phyloP scores from a whole-genome alignment of 1,139 yeast species.

The Protomyces inouyei region DNA sequence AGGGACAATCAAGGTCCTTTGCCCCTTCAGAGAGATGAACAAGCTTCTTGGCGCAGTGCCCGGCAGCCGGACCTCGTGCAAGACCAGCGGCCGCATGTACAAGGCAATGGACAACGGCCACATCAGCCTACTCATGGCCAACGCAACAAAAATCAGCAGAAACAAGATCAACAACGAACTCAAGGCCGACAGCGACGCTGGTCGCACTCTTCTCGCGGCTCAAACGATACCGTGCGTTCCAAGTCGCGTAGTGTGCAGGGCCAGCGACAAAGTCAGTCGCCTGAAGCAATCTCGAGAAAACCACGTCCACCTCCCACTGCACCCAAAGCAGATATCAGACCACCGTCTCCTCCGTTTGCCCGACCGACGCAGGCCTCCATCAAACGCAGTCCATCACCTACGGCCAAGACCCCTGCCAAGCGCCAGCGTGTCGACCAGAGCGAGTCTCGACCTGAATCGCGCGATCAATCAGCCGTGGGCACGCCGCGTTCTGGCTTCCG shows the following conservation, averaged over 20 bases:
- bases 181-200: background rate
- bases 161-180: background rate
- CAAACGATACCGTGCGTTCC: background rate
- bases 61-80: too few relatives aligned
- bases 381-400: background rate
- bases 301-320: background rate
- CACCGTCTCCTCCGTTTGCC: too few relatives aligned
- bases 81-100: too few relatives aligned
- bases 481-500: background rate
- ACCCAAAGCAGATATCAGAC: background rate
- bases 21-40: too few relatives aligned
- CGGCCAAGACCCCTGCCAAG: background rate
- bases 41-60: too few relatives aligned
- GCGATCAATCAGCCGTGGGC: background rate
- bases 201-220: background rate
- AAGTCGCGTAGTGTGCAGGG: background rate
- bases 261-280: conserved; percentile 1
- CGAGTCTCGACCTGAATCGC: background rate
- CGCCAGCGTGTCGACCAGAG: background rate
- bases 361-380: too few relatives aligned
- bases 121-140: too few relatives aligned
- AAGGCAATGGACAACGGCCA: too few relatives aligned
- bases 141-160: background rate
- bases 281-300: background rate
- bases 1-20: too few relatives aligned